Percentiles rank a stretch among this genome's conserved stretches.
These are phyloP conservation scores for Tylopilus subfusipes DNA, from an alignment of 768 basidiomycete genomes.

Conservation along the genomic window DNA sequence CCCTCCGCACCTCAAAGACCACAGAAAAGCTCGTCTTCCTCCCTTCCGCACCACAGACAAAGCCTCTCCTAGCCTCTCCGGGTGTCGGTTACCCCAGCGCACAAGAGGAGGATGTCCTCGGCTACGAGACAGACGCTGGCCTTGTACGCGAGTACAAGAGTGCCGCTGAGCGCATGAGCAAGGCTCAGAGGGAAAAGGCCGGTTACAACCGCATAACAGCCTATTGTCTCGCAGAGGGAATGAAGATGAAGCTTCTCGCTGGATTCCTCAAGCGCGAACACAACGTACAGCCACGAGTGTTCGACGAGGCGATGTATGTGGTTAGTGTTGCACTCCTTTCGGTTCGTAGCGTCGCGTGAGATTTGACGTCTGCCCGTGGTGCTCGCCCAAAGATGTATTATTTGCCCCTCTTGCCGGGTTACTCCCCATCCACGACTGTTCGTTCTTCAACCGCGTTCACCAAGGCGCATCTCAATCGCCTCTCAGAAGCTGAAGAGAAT, in stretches of 20 bases:
- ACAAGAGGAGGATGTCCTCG: constrained; percentile 48
- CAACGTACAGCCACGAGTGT: constrained; percentile 80
- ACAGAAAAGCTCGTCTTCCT: constrained; percentile 88
- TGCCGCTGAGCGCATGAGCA: constrained; percentile 84
- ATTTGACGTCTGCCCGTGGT: background rate
- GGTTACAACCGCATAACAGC: constrained; percentile 83
- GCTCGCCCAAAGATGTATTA: constrained; percentile 69
- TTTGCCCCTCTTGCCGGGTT: constrained; percentile 87
- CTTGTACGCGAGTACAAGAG: constrained; percentile 72
- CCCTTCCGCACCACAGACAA: constrained; percentile 87
- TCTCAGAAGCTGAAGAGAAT: constrained; percentile 86
- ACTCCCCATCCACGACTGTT: constrained; percentile 77
- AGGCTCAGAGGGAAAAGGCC: constrained; percentile 75
- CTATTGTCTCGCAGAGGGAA: constrained; percentile 82
- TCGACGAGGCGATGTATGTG: constrained; percentile 91
- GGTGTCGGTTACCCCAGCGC: constrained; percentile 13
- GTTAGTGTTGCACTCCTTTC: constrained; percentile 44
- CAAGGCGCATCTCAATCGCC: constrained; percentile 59
- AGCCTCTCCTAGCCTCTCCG: constrained; percentile 44
- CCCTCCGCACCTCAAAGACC: constrained; percentile 83
- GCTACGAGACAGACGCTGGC: constrained; percentile 64
- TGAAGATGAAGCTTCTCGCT: constrained; percentile 79
- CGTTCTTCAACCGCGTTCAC: constrained; percentile 72
- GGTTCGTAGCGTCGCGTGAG: background rate
- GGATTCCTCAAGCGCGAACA: constrained; percentile 91